These are phyloP conservation scores for Ogataea paraovalis DNA, from an alignment of 805 yeast species.

Conservation along the genomic window DNA sequence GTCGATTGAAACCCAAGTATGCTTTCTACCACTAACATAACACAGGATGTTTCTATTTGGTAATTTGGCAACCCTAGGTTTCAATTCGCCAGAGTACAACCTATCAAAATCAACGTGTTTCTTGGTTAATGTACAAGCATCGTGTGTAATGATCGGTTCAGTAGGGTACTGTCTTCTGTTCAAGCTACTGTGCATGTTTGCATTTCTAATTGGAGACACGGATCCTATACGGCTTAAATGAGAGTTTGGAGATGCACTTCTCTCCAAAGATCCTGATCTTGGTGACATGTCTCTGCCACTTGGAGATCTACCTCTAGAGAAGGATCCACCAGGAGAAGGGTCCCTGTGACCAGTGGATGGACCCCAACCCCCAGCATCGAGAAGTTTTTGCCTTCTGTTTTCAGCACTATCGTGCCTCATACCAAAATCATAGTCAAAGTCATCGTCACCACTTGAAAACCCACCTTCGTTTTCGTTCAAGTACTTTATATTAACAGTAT, in stretches of 20 bases:
- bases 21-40: constrained; percentile 65
- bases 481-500: constrained; percentile 43
- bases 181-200: constrained; percentile 4
- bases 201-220: constrained; percentile 18
- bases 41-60: constrained; percentile 56
- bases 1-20: constrained; percentile 81
- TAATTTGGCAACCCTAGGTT: constrained; percentile 31
- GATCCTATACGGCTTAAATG: constrained; percentile 13
- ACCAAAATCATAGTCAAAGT: constrained; percentile 18
- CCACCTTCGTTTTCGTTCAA: constrained; percentile 23
- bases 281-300: constrained; percentile 18
- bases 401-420: constrained; percentile 9
- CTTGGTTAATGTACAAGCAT: constrained; percentile 41
- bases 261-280: constrained; percentile 8
- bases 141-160: constrained; percentile 36
- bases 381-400: constrained; percentile 9
- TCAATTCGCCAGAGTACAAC: constrained; percentile 38
- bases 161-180: constrained; percentile 29
- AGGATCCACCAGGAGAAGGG: constrained; percentile 18
- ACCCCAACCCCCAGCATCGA: constrained; percentile 24
- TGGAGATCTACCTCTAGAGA: constrained; percentile 19
- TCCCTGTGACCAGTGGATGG: constrained; percentile 16
- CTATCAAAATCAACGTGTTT: constrained; percentile 45
- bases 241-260: constrained; percentile 22
- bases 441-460: constrained; percentile 14